Evolutionary conservation across 257 asterid genomes (phyloP).

Genomic region (Solanum etuberosum): DNA sequence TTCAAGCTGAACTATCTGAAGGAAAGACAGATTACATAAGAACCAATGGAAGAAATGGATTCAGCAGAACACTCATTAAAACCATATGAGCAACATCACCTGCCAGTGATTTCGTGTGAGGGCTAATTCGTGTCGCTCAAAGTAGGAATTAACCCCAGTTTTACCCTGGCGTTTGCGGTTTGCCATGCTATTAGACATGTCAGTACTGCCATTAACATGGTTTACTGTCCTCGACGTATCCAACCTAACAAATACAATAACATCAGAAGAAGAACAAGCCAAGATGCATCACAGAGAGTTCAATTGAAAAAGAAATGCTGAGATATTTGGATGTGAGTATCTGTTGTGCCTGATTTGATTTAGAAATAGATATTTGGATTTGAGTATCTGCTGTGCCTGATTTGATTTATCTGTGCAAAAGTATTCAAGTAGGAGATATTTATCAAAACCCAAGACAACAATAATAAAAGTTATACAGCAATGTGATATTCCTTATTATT

Average conservation of each 20-base stretch:
- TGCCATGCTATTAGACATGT: conserved; percentile 18
- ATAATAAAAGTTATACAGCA: neutral
- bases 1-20: conserved; percentile 79
- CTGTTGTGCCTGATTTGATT: neutral
- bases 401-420: neutral
- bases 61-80: neutral
- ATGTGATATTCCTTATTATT: neutral
- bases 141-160: conserved; percentile 67
- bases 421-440: neutral
- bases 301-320: neutral
- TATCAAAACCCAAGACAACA: neutral
- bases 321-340: neutral
- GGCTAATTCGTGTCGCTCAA: conserved; percentile 71
- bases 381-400: neutral
- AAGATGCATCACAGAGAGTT: neutral
- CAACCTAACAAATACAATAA: conserved; percentile 29
- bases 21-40: conserved; percentile 1
- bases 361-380: neutral
- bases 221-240: conserved; percentile 30
- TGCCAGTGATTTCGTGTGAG: conserved; percentile 87
- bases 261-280: neutral
- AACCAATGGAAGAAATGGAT: conserved; percentile 2
- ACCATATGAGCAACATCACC: conserved; percentile 34
- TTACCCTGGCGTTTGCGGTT: conserved; percentile 38
- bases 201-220: conserved; percentile 25